Evolutionary conservation across 495 filamentous ascomycete genomes (phyloP), one percentile per base, ranked within the genome.

Genomic region (Penicillium riverlandense): DNA sequence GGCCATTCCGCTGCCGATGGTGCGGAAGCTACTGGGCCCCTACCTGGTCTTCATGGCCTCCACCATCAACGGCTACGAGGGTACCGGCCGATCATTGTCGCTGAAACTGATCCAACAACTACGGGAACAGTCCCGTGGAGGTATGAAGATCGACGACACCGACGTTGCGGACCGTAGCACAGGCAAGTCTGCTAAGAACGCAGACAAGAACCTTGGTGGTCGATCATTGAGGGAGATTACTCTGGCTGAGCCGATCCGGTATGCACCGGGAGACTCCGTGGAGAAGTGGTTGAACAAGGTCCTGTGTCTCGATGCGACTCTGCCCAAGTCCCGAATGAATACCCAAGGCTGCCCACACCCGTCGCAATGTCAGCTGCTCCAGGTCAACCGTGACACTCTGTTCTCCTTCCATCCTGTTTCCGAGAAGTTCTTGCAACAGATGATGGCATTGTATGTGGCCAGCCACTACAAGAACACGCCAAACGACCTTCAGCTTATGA

Each of bases 11-110:
- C 66, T 99, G 8, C 92, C 92, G 7, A 65, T 96, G 35, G 92
- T 97, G 10, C 77, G 83, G 49, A 96, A 96, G 60, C 75, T 99
- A 29, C 87, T 99, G 79, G 92, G 94, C 0, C 92, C 90, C n/a
- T 99, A 97, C 63, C 72, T 97, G 15, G 89, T 97, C 4, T 99
- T 99, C 70, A 99, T 99, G 94, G 89, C 94, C 4, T 97, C 92
- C 1, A 99, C 94, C 11, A 96, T 99, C 67, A 97, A 96, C 56
- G 94, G 94, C 41, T 99, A 99, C 58, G 94, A 99, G 68, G 94
- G 94, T 49, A 99, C 94, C 3, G 94, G 94, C 29, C 78, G 94
- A 33, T 96, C 91, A 1, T 74, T 99, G 2, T 97, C 94, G 4
- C 66, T 99, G 35, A 99, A 99, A 66, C 74, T 99, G 47, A 97